Evolutionary conservation across 2,329 filamentous ascomycete species (phyloP).

Genomic region (Trichoderma lentiforme): DNA sequence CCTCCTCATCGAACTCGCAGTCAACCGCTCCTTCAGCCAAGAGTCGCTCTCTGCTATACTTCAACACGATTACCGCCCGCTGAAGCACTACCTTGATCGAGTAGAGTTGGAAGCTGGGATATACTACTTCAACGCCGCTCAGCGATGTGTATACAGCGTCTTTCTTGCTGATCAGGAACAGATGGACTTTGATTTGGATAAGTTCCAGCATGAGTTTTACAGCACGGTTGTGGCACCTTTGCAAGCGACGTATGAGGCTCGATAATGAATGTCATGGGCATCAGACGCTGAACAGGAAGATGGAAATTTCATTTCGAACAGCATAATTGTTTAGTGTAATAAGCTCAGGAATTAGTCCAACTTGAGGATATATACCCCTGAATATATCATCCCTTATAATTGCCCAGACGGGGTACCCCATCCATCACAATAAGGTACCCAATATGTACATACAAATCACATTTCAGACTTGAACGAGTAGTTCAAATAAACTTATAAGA

Average conservation of each 20-base stretch:
- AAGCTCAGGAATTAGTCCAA: neutral
- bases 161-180: slow-evolving; percentile 2
- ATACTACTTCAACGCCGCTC: slow-evolving; percentile 10
- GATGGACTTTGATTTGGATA: slow-evolving; percentile 13
- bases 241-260: slow-evolving; percentile 7
- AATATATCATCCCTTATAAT: neutral
- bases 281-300: neutral
- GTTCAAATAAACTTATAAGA: neutral
- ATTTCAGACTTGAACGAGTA: neutral
- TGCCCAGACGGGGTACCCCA: neutral
- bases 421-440: neutral
- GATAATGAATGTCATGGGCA: neutral
- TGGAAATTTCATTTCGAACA: neutral
- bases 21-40: slow-evolving; percentile 8
- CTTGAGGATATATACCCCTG: neutral
- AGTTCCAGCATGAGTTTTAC: slow-evolving; percentile 14
- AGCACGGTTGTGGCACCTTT: slow-evolving; percentile 10
- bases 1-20: slow-evolving; percentile 12
- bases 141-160: slow-evolving; percentile 8
- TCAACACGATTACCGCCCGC: neutral
- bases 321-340: neutral
- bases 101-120: slow-evolving; percentile 11
- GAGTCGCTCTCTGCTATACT: neutral
- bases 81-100: neutral
- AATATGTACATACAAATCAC: neutral